Base-by-base conservation (phyloP, 768 basidiomycete genomes). In the Auricularia sp. region DNA sequence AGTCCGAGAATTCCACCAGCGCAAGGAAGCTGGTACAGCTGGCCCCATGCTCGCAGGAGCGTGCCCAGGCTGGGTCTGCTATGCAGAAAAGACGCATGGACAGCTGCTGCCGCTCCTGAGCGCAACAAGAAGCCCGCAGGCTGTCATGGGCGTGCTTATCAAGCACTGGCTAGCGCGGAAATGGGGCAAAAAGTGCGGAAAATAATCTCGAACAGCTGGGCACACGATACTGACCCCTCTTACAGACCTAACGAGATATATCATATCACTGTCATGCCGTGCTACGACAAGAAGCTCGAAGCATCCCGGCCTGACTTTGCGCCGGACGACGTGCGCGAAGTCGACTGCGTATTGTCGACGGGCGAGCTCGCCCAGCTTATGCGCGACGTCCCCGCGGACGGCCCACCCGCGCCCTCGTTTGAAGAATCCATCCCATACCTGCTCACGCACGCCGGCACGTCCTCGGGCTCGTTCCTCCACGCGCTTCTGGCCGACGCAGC, bases 211-310 rank as follows among this genome's bases (percentile, higher is more conserved):
- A 53, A 35, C 6, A n/a, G 16, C 34, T 29, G 16, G 34, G 54
- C n/a, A 34, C 53, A 3, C 54, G 42, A 33, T 16, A 35, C n/a
- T 23, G 43, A 44, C 11, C 14, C 29, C 10, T 58, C 21, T 8
- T 21, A 33, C 72, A 95, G 91, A 44, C 93, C 93, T 0, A 80
- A 91, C 70, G 81, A 91, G 69, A 84, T 99, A 56, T 99, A 98
- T 72, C 97, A 99, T 71, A 93, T 98, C 62, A 83, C 93, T 0
- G 94, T 98, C 61, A 98, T 98, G 95, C 96, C 97, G 0, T 99
- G 97, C 75, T 98, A 98, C 75, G 97, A 99, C 81, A 98, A 98
- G 77, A 99, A 99, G 72, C 85, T 99, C 16, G 97, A 99, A 76
- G 97, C 97, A 0, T 98, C 95, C 8, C 83, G 97, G 34, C 84